Percentiles rank a stretch among this genome's conserved stretches.
Conservation (phyloP, 2,329 filamentous ascomycete genomes). For the Beauveria pseudobassiana region DNA sequence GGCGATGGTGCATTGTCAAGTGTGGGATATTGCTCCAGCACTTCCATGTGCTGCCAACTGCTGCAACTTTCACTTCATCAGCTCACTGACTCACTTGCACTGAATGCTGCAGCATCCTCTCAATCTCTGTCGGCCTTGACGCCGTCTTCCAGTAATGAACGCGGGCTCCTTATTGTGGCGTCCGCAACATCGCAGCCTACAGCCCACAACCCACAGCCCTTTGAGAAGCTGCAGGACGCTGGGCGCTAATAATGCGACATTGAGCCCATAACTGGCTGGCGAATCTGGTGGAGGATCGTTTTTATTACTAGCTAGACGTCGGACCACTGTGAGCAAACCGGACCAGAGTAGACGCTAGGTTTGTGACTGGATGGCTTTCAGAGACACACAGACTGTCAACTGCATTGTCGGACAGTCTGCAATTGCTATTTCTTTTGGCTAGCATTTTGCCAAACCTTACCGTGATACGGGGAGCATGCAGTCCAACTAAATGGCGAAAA, state of each 20-base stretch:
- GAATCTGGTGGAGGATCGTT: background rate
- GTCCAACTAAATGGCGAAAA: background rate
- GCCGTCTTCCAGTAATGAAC: no score
- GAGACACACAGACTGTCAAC: background rate
- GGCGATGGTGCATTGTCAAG: background rate
- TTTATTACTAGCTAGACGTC: background rate
- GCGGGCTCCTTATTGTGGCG: background rate
- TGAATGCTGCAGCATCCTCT: background rate
- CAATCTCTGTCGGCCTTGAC: no score
- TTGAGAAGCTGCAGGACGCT: background rate
- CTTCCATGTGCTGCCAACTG: background rate
- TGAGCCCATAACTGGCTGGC: background rate
- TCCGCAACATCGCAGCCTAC: background rate
- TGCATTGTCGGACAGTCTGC: background rate
- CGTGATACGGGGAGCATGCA: background rate
- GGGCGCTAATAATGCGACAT: background rate
- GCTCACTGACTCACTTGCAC: background rate
- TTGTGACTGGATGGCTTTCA: background rate
- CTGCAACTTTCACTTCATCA: background rate
- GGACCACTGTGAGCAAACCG: background rate
- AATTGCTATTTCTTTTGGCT: background rate
- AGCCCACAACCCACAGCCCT: background rate
- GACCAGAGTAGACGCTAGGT: background rate
- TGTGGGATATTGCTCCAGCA: background rate
- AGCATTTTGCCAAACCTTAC: background rate